A percentile compares a stretch with the other conserved stretches of the same genome.
These are phyloP conservation scores for Cryphonectria carpinicola DNA, from an alignment of 2,329 filamentous ascomycete species.

Conservation along the genomic window DNA sequence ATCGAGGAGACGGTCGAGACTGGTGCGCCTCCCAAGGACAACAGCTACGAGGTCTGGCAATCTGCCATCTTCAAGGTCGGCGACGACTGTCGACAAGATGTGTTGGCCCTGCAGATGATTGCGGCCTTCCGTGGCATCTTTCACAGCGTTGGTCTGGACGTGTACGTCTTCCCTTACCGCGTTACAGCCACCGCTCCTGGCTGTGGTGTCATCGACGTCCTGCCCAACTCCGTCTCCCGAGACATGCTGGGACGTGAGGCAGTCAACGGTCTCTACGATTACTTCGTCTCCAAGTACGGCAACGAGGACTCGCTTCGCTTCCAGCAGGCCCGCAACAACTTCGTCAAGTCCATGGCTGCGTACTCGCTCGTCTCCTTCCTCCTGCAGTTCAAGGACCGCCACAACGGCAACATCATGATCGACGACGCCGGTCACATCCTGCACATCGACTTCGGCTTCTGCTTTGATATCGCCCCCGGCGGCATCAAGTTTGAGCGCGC, in stretches of 20 bases:
- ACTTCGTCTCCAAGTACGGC: slow-evolving; percentile 96
- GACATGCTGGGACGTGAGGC: slow-evolving; percentile 99
- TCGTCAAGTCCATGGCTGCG: slow-evolving; percentile 98
- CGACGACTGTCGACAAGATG: slow-evolving; percentile 96
- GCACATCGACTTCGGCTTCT: slow-evolving; percentile 99
- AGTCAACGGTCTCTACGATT: slow-evolving; percentile 97
- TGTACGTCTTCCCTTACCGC: slow-evolving; percentile 95
- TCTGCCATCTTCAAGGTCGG: slow-evolving; percentile 99
- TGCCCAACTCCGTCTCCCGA: slow-evolving; percentile 96
- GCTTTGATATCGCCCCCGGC: slow-evolving; percentile 97
- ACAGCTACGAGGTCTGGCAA: slow-evolving; percentile 94
- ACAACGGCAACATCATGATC: slow-evolving; percentile 99
- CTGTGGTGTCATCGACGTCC: slow-evolving; percentile 96
- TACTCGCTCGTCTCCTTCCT: slow-evolving; percentile 97
- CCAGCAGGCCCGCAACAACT: slow-evolving; percentile 93
- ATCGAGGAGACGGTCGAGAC: slow-evolving; percentile 52
- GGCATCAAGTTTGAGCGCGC: slow-evolving; percentile 97
- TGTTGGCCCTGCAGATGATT: slow-evolving; percentile 96
- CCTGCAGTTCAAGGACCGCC: slow-evolving; percentile 97
- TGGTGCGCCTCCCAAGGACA: slow-evolving; percentile 42
- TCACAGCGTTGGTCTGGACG: slow-evolving; percentile 89
- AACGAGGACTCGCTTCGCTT: slow-evolving; percentile 94
- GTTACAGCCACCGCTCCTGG: slow-evolving; percentile 97
- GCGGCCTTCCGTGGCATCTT: slow-evolving; percentile 97
- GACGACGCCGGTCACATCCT: slow-evolving; percentile 96